Percentiles rank a stretch among this genome's conserved stretches.
These are phyloP conservation scores for Moesziomyces sp. DNA, from an alignment of 1,284 basidiomycete species.

Conservation along the genomic window DNA sequence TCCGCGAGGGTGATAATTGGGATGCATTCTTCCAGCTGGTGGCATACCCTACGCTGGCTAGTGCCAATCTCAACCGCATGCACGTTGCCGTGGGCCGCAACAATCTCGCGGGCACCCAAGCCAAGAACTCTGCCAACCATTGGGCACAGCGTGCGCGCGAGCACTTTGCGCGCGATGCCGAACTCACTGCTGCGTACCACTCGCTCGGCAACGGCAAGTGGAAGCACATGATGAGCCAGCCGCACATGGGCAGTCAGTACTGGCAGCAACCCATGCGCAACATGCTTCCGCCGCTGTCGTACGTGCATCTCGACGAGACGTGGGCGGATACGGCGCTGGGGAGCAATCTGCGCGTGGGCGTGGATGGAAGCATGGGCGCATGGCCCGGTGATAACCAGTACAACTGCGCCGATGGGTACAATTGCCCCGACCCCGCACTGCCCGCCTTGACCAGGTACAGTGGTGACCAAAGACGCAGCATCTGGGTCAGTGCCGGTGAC, in stretches of 20 bases:
- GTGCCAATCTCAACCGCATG: constrained; percentile 28
- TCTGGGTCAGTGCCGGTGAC: constrained; percentile 30
- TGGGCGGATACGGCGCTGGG: constrained; percentile 27
- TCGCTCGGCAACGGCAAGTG: constrained; percentile 19
- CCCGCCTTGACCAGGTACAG: constrained; percentile 14
- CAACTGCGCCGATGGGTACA: constrained; percentile 34
- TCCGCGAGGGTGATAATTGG: constrained; percentile 15
- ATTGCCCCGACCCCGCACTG: constrained; percentile 28
- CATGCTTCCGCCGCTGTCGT: constrained; percentile 10
- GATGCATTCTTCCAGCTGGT: constrained; percentile 36
- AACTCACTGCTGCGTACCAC: constrained; percentile 23
- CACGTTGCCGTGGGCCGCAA: constrained; percentile 28
- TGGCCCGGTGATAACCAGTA: constrained; percentile 42
- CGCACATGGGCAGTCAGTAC: constrained; percentile 35
- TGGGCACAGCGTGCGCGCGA: constrained; percentile 13
- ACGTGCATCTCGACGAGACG: constrained; percentile 9
- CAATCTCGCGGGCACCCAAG: constrained; percentile 27
- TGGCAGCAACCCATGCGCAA: constrained; percentile 39
- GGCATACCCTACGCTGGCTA: constrained; percentile 23
- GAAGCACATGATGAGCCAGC: constrained; percentile 34
- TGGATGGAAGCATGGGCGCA: constrained; percentile 36
- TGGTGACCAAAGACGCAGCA: constrained; percentile 18
- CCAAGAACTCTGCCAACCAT: constrained; percentile 31
- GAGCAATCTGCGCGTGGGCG: constrained; percentile 20
- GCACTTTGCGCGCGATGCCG: constrained; percentile 14